phyloP scores from a whole-genome alignment of 345 rosid genomes.

The Hibiscus syriacus region DNA sequence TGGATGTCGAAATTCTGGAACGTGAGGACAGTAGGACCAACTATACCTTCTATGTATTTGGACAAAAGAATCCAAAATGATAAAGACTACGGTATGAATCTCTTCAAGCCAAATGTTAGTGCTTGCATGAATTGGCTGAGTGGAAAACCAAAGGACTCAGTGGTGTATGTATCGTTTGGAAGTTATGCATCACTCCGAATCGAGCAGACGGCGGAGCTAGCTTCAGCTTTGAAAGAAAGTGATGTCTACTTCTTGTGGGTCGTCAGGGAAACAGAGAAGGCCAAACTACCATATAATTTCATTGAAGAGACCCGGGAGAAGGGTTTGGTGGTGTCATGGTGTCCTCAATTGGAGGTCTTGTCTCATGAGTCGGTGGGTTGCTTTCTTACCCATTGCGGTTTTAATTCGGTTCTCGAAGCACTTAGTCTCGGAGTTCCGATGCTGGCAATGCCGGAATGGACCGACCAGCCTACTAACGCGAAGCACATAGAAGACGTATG shows the following conservation, averaged over 20 bases:
- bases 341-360: conserved; percentile 13
- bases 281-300: conserved; percentile 31
- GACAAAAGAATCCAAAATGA: conserved; percentile 39
- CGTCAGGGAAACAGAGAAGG: conserved; percentile 34
- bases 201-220: conserved; percentile 45
- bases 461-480: conserved; percentile 15
- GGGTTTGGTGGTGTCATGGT: conserved; percentile 10
- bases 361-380: conserved; percentile 1
- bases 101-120: conserved; percentile 28
- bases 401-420: conserved; percentile 3
- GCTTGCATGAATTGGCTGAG: conserved; percentile 35
- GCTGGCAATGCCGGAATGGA: conserved; percentile 6
- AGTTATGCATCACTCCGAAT: conserved; percentile 31
- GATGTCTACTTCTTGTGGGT: conserved; percentile 45
- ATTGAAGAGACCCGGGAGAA: conserved; percentile 15
- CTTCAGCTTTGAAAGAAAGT: conserved; percentile 25
- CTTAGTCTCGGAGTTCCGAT: conserved; percentile 6
- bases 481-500: conserved; percentile 20
- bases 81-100: conserved; percentile 39
- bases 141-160: conserved; percentile 30
- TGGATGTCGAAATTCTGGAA: conserved; percentile 25
- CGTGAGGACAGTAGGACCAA: conserved; percentile 34
- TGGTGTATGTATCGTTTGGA: conserved; percentile 43
- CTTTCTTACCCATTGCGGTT: conserved; percentile 14
- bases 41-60: conserved; percentile 38